A percentile compares a stretch with the other conserved stretches of the same genome.
Evolutionary conservation across 805 yeast genomes (phyloP).

Genomic region (Schwanniomyces sp.): DNA sequence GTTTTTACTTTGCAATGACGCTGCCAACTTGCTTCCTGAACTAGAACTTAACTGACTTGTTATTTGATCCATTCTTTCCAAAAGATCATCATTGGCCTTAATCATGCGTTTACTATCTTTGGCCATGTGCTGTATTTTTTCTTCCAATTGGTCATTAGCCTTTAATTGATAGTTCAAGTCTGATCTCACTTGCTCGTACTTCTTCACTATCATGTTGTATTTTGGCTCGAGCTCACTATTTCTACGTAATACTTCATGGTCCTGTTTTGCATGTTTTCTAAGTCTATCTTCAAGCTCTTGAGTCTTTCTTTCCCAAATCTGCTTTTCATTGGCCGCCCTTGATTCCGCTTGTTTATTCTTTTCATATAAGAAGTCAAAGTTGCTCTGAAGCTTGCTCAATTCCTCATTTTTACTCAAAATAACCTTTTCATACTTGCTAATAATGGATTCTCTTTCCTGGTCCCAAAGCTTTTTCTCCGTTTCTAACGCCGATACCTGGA

Average conservation of each 20-base stretch:
- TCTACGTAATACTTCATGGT: slow-evolving; percentile 14
- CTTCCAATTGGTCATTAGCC: slow-evolving; percentile 38
- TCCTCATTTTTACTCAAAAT: slow-evolving; percentile 32
- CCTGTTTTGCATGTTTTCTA: background rate
- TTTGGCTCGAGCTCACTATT: slow-evolving; percentile 12
- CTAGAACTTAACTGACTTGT: slow-evolving; percentile 7
- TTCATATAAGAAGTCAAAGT: slow-evolving; percentile 34
- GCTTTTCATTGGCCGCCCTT: slow-evolving; percentile 29
- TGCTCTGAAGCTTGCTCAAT: slow-evolving; percentile 29
- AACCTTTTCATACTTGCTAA: slow-evolving; percentile 25
- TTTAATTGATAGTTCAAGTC: slow-evolving; percentile 34
- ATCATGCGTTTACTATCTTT: slow-evolving; percentile 13
- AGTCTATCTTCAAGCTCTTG: background rate
- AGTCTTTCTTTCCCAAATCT: slow-evolving; percentile 18
- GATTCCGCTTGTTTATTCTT: slow-evolving; percentile 33
- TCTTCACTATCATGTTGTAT: slow-evolving; percentile 21
- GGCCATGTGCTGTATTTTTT: slow-evolving; percentile 31
- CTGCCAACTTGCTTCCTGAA: slow-evolving; percentile 7
- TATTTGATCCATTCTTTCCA: slow-evolving; percentile 18
- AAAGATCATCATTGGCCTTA: slow-evolving; percentile 28
- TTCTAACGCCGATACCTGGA: slow-evolving; percentile 27
- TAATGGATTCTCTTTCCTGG: slow-evolving; percentile 23
- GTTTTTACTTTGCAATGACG: slow-evolving; percentile 28
- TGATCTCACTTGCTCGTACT: slow-evolving; percentile 33
- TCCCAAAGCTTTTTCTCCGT: slow-evolving; percentile 35